phyloP scores from a whole-genome alignment of 768 basidiomycete genomes.

The Mrakia gelida region DNA sequence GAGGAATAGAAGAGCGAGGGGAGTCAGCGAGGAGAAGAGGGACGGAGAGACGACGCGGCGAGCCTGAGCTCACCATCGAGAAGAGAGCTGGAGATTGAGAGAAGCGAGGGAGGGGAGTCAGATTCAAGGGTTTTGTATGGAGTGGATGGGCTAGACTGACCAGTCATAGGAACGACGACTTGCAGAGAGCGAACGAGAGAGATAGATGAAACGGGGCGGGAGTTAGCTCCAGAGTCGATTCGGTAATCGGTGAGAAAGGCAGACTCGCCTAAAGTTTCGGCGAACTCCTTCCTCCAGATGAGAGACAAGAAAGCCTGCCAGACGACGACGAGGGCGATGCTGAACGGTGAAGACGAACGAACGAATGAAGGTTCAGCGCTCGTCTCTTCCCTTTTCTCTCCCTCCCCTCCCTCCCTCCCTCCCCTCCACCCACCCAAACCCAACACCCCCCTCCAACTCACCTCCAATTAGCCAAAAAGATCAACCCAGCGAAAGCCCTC shows the following conservation, averaged over 20 bases:
- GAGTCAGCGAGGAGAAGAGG: background rate
- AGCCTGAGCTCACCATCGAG: background rate
- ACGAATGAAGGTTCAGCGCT: background rate
- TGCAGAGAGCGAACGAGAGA: background rate
- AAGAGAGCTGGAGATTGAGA: background rate
- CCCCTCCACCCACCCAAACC: no score
- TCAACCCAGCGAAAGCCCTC: background rate
- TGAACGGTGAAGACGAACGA: background rate
- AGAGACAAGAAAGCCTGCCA: background rate
- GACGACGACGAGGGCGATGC: background rate
- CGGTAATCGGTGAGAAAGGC: background rate
- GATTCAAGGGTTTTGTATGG: no score
- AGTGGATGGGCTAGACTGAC: no score
- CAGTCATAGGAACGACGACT: background rate
- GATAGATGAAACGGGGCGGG: background rate
- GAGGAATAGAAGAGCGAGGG: background rate
- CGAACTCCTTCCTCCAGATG: background rate
- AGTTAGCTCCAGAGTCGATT: no score
- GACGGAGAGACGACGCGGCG: no score
- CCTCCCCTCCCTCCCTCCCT: background rate
- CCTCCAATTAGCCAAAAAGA: constrained; percentile 1
- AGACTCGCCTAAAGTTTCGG: background rate
- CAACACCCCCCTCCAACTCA: background rate
- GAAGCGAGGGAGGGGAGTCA: background rate
- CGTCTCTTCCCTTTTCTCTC: background rate